Evolutionary conservation across 176 grass and related monocot species (phyloP).

Genomic region (Avena sativa): DNA sequence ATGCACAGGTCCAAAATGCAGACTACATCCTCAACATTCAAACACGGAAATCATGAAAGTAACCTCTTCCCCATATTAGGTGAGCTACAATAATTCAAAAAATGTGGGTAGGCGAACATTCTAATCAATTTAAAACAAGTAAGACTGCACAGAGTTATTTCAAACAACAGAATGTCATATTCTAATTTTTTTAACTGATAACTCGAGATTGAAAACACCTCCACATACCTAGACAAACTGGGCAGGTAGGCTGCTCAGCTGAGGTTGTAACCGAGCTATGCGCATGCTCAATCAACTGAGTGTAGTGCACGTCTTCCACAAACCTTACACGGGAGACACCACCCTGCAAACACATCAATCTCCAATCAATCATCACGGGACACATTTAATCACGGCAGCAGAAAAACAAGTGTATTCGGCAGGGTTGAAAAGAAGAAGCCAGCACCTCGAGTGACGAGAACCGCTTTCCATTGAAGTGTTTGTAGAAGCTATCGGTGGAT

Average conservation of each 20-base stretch:
- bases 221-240: constrained; percentile 83
- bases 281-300: constrained; percentile 72
- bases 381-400: not conserved
- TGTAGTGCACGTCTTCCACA: constrained; percentile 82
- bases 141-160: constrained; percentile 16
- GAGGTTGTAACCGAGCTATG: constrained; percentile 61
- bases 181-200: not conserved
- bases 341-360: constrained; percentile 55
- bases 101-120: not conserved
- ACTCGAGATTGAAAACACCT: constrained; percentile 13
- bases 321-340: constrained; percentile 69
- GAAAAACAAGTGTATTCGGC: not conserved
- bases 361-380: constrained; percentile 39
- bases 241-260: constrained; percentile 76
- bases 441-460: constrained; percentile 91
- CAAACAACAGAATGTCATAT: not conserved
- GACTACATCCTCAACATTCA: not conserved
- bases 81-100: constrained; percentile 17
- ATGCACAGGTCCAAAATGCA: not conserved
- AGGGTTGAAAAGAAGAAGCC: constrained; percentile 23
- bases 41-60: not conserved
- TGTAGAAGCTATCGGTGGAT: constrained; percentile 79
- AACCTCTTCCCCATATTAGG: not conserved
- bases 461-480: constrained; percentile 70
- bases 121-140: constrained; percentile 16